These are phyloP conservation scores for Lipomyces yamadae DNA, from an alignment of 805 yeast species.

Conservation along the genomic window DNA sequence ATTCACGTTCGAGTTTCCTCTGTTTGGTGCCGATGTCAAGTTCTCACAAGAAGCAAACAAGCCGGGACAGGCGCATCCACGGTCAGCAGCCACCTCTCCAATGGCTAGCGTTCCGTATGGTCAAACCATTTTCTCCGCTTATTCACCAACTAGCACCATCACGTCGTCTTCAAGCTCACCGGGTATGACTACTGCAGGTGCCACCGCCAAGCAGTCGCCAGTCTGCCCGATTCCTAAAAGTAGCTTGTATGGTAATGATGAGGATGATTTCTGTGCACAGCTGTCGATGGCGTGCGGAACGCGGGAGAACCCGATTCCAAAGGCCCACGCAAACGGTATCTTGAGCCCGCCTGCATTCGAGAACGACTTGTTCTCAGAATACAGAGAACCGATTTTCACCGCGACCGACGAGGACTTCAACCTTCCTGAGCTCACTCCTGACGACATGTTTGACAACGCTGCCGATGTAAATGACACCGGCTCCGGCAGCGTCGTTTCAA, in stretches of 20 bases:
- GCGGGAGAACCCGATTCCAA: slow-evolving; percentile 68
- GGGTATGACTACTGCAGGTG: slow-evolving; percentile 12
- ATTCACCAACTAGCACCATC: slow-evolving; percentile 11
- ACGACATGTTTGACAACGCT: slow-evolving; percentile 43
- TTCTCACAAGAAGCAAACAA: neutral
- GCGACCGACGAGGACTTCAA: slow-evolving; percentile 42
- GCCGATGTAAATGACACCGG: slow-evolving; percentile 3
- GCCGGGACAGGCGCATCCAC: slow-evolving; percentile 1
- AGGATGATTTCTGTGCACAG: slow-evolving; percentile 74
- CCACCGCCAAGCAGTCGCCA: slow-evolving; percentile 22
- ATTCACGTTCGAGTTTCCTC: slow-evolving; percentile 62
- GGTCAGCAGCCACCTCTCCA: slow-evolving; percentile 22
- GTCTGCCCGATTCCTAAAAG: slow-evolving; percentile 7
- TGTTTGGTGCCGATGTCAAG: slow-evolving; percentile 45
- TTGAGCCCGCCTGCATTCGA: slow-evolving; percentile 43
- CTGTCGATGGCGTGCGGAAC: slow-evolving; percentile 85
- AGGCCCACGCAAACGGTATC: slow-evolving; percentile 39
- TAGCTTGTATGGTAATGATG: slow-evolving; percentile 51
- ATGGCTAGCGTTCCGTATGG: slow-evolving; percentile 4
- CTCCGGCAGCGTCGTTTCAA: neutral
- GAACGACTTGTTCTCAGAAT: slow-evolving; percentile 43
- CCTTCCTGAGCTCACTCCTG: slow-evolving; percentile 44
- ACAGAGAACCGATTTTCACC: slow-evolving; percentile 32
- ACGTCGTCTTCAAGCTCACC: slow-evolving; percentile 20
- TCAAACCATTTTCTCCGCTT: slow-evolving; percentile 9